phyloP scores from a whole-genome alignment of 176 grass and related monocot species.

The Zea mays region Zm-B73-REFERENCE-NAM-5.0 NC_050096.1:277472501-277473000 shows the following conservation, averaged over 20 bases:
- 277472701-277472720: no score
- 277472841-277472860: no score
- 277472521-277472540: not conserved
- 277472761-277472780: conserved; percentile 22
- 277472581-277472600: no score
- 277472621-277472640: not conserved
- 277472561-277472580: not conserved
- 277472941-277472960: no score
- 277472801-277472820: not conserved
- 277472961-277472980: conserved; percentile 32
- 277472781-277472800: conserved; percentile 38
- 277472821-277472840: no score
- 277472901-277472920: no score
- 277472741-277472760: no score
- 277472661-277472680: not conserved
- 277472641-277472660: not conserved
- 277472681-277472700: conserved; percentile 14
- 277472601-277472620: not conserved
- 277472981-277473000: no score
- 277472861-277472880: no score
- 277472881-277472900: no score
- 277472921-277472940: no score
- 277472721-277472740: no score
- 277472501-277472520: not conserved
- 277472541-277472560: conserved; percentile 30